Percentiles rank a stretch among this genome's conserved stretches.
Evolutionary conservation across 768 basidiomycete genomes (phyloP).

Genomic region (Cystofilobasidium ferigula): DNA sequence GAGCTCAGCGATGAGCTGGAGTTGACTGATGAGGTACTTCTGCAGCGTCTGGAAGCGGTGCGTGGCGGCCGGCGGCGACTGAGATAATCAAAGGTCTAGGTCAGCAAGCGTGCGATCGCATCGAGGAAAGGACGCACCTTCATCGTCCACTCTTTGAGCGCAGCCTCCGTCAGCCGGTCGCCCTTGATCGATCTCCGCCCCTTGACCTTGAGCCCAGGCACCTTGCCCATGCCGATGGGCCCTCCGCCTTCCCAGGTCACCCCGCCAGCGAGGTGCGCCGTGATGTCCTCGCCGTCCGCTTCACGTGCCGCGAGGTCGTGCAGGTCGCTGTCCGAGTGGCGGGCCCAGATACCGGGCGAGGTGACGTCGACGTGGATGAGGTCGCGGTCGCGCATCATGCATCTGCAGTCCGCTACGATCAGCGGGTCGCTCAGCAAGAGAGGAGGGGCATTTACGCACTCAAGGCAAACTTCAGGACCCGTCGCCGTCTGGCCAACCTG

Average conservation of each 20-base stretch:
- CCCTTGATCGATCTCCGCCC: conserved; percentile 13
- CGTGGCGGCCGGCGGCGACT: conserved; percentile 24
- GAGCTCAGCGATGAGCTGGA: conserved; percentile 10
- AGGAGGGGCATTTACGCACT: neutral
- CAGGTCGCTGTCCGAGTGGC: conserved; percentile 71
- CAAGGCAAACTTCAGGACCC: conserved; percentile 20
- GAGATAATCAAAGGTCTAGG: neutral
- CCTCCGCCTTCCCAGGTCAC: conserved; percentile 25
- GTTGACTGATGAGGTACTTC: conserved; percentile 17
- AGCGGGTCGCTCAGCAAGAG: too few relatives aligned
- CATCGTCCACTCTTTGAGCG: conserved; percentile 23
- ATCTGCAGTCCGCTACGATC: too few relatives aligned
- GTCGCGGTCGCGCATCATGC: conserved; percentile 96
- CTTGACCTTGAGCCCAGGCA: conserved; percentile 6
- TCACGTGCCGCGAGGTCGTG: conserved; percentile 67
- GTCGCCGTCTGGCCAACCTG: conserved; percentile 2
- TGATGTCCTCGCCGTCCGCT: conserved; percentile 46
- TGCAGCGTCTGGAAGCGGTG: conserved; percentile 26
- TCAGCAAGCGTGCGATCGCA: neutral
- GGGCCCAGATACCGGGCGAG: conserved; percentile 76
- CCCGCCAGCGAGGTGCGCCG: conserved; percentile 5
- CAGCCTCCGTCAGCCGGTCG: conserved; percentile 13
- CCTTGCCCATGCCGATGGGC: conserved; percentile 25
- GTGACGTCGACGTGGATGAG: conserved; percentile 91
- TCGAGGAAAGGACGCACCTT: conserved; percentile 12